These are phyloP conservation scores for Colletotrichum sp. DNA, from an alignment of 2,329 filamentous ascomycete species.

Conservation along the genomic window DNA sequence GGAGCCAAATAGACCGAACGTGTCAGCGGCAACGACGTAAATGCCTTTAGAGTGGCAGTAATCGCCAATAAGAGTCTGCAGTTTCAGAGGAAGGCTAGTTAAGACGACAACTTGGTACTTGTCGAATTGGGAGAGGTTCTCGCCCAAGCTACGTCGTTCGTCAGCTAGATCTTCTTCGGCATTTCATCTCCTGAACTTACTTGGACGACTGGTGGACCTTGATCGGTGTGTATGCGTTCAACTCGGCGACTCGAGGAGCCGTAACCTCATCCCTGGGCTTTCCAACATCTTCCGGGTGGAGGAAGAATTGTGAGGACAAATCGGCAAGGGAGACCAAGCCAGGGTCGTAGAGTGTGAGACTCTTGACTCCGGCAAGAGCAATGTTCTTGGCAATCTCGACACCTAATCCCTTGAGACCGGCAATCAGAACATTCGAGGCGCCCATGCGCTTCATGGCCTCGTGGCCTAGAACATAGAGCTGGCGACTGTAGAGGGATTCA, in stretches of 20 bases:
- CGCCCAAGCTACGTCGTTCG: constrained; percentile 62
- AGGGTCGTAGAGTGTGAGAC: constrained; percentile 90
- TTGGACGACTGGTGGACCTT: constrained; percentile 70
- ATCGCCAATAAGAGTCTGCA: constrained; percentile 85
- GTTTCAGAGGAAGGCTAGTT: constrained; percentile 80
- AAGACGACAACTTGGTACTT: constrained; percentile 93
- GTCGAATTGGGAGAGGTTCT: constrained; percentile 82
- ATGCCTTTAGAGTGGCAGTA: constrained; percentile 96
- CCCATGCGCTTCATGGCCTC: constrained; percentile 99
- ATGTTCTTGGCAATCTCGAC: constrained; percentile 99
- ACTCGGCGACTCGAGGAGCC: constrained; percentile 86
- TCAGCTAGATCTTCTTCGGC: not conserved
- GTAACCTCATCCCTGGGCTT: constrained; percentile 89
- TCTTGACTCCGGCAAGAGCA: constrained; percentile 97
- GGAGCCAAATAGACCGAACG: constrained; percentile 91
- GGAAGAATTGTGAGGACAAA: constrained; percentile 97
- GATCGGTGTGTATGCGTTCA: constrained; percentile 96
- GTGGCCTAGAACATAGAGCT: constrained; percentile 74
- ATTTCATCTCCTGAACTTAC: constrained; percentile 38
- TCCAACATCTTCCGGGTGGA: constrained; percentile 85
- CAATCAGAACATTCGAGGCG: constrained; percentile 90
- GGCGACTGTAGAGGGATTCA: constrained; percentile 75
- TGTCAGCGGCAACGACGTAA: constrained; percentile 86
- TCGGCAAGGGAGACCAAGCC: constrained; percentile 83
- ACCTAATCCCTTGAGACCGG: constrained; percentile 91